These are phyloP conservation scores for Hydnomerulius pinastri DNA, from an alignment of 768 basidiomycete genomes.

Conservation along the genomic window DNA sequence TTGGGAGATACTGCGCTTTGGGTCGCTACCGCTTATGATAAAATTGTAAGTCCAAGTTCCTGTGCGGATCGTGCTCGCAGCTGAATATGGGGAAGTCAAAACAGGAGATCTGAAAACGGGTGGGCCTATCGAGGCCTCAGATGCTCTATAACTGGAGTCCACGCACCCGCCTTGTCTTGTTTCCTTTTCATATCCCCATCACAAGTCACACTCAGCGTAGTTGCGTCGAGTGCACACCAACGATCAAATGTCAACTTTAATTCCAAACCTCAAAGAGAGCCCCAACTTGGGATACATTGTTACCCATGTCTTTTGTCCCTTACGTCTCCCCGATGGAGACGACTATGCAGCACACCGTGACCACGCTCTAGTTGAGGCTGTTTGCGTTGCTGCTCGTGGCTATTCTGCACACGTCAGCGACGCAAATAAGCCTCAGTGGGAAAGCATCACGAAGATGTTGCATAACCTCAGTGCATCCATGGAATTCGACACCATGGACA, in stretches of 20 bases:
- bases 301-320: slow-evolving; percentile 47
- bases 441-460: slow-evolving; percentile 33
- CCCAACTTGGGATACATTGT: slow-evolving; percentile 31
- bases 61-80: no score
- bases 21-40: no score
- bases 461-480: slow-evolving; percentile 17
- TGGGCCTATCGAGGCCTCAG: no score
- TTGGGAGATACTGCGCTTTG: no score
- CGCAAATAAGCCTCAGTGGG: slow-evolving; percentile 29
- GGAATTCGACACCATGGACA: not conserved
- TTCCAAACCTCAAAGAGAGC: not conserved
- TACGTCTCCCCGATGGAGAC: slow-evolving; percentile 39
- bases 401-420: slow-evolving; percentile 16
- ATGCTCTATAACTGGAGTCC: no score
- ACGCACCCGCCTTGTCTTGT: no score
- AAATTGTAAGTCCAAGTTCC: no score
- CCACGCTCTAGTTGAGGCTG: slow-evolving; percentile 22
- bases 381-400: slow-evolving; percentile 16
- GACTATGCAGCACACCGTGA: slow-evolving; percentile 32
- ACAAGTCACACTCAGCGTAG: slow-evolving; percentile 50
- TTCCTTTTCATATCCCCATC: no score
- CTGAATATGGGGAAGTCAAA: no score
- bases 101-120: no score
- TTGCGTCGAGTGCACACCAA: not conserved
- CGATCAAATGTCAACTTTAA: slow-evolving; percentile 9